Evolutionary conservation across 2,329 filamentous ascomycete genomes (phyloP), one percentile per base, ranked within the genome.

Genomic region (Cercospora sesami): DNA sequence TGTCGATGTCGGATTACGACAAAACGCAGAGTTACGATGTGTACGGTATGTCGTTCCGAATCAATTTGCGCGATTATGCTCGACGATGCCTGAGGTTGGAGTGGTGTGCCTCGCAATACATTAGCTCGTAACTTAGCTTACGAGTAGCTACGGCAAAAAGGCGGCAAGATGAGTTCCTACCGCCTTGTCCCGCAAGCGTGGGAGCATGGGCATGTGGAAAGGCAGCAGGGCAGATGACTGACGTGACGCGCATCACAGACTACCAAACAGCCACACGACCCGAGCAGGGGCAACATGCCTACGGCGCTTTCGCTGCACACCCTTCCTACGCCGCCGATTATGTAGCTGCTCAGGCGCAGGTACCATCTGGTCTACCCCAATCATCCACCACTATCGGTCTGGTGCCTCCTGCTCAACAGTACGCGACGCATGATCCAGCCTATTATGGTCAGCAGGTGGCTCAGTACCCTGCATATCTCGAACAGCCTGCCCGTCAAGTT

Each of bases 1-100:
- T 91, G 82, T 89, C 90, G 81, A 94, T 94, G 91, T 90, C 91
- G 80, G 90, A 90, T 81, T 94, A 93, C 85, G 85, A 86, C 77
- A 96, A 96, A 82, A 82, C 88, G 68, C 88, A 91, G 80, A 85
- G 89, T 81, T 85, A 90, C 80, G 90, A 90, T 80, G 87, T 94
- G 83, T 91, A 94, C 82, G 91, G 93, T 96, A 84, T 83, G 92
- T 89, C 68, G 65, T 53, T 69, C 63, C 60, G 48, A 58, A 58
- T 58, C 66, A 68, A 21, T 58, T 51, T 64, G 51, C 62, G 62
- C 62, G 62, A 64, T 57, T 58, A 55, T 33, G 33, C 48, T 18
- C 45, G 21, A 39, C 26, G n/a, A 10, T 64, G 62, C 62, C 62
- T 64, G 62, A 64, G 62, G 62, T 58, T 64, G 62, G 28, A 28